A percentile compares a stretch with the other conserved stretches of the same genome.
phyloP scores from a whole-genome alignment of 2,329 filamentous ascomycete species.

The Phaeophleospora eucalypticola region DNA sequence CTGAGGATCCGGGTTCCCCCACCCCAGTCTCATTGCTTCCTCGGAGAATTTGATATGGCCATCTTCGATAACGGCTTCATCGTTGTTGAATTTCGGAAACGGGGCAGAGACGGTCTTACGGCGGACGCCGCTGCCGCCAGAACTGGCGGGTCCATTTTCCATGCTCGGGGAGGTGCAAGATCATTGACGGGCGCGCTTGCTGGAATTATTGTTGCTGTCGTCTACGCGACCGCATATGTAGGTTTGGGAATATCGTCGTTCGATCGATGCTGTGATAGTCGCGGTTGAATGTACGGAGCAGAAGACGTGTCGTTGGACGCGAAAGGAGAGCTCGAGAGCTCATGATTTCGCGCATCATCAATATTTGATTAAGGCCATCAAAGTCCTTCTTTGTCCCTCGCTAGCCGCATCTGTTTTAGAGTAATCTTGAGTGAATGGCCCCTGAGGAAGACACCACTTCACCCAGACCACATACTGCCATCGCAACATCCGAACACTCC shows the following conservation, averaged over 20 bases:
- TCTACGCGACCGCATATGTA: not conserved
- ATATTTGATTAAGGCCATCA: not conserved
- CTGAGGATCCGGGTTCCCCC: slow-evolving; percentile 25
- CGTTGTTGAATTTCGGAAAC: slow-evolving; percentile 11
- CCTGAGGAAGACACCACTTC: too few relatives aligned
- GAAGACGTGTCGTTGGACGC: too few relatives aligned
- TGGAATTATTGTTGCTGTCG: not conserved
- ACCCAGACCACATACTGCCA: too few relatives aligned
- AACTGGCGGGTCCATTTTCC: slow-evolving; percentile 31
- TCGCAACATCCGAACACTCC: not conserved
- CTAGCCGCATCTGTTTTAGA: not conserved
- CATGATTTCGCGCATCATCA: not conserved
- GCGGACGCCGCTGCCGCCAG: slow-evolving; percentile 22
- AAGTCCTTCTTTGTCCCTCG: not conserved
- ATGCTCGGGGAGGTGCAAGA: slow-evolving; percentile 11
- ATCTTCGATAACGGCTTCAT: slow-evolving; percentile 7
- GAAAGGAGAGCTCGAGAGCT: not conserved
- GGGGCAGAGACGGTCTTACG: slow-evolving; percentile 22
- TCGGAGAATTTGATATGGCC: slow-evolving; percentile 11
- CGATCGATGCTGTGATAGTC: too few relatives aligned
- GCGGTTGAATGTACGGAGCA: too few relatives aligned
- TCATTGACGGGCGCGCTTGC: slow-evolving; percentile 16
- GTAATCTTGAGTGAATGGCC: not conserved
- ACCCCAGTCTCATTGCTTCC: slow-evolving; percentile 26
- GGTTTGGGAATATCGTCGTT: too few relatives aligned